Evolutionary conservation across 2,329 filamentous ascomycete genomes (phyloP).

Genomic region (Calycina herbarum): DNA sequence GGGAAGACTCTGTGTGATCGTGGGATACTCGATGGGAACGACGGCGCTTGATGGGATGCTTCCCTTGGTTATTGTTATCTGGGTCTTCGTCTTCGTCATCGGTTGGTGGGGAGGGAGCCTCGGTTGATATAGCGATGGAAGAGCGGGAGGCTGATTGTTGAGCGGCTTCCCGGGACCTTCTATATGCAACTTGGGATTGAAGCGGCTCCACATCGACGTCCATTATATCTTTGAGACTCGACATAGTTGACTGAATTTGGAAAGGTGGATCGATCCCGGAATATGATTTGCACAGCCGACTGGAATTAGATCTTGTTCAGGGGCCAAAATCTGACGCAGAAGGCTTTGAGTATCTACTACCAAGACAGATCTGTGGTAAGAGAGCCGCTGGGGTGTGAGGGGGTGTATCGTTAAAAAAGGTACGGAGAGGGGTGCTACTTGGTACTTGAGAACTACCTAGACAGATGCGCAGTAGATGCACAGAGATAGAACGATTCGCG

Average conservation of each 20-base stretch:
- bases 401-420: slow-evolving; percentile 23
- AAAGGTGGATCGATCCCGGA: slow-evolving; percentile 31
- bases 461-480: slow-evolving; percentile 33
- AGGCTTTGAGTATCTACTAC: slow-evolving; percentile 21
- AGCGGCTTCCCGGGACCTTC: slow-evolving; percentile 35
- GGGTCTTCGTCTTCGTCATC: slow-evolving; percentile 18
- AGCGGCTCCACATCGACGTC: slow-evolving; percentile 40
- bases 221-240: slow-evolving; percentile 40
- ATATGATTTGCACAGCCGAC: slow-evolving; percentile 36
- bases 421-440: slow-evolving; percentile 21
- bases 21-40: slow-evolving; percentile 34
- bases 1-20: slow-evolving; percentile 22
- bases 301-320: slow-evolving; percentile 31
- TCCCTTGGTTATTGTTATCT: slow-evolving; percentile 24
- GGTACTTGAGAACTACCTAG: slow-evolving; percentile 26
- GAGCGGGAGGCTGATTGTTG: slow-evolving; percentile 31
- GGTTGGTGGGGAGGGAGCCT: slow-evolving; percentile 27
- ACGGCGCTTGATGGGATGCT: slow-evolving; percentile 30
- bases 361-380: slow-evolving; percentile 30
- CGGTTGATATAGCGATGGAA: slow-evolving; percentile 26
- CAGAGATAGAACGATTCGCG: slow-evolving; percentile 37
- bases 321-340: slow-evolving; percentile 32
- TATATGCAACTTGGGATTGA: slow-evolving; percentile 37
- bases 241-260: slow-evolving; percentile 36
- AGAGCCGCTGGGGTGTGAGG: slow-evolving; percentile 14